Percentiles rank a stretch among this genome's conserved stretches.
phyloP scores from a whole-genome alignment of 2,329 filamentous ascomycete genomes.

The Calonectria crousiana region DNA sequence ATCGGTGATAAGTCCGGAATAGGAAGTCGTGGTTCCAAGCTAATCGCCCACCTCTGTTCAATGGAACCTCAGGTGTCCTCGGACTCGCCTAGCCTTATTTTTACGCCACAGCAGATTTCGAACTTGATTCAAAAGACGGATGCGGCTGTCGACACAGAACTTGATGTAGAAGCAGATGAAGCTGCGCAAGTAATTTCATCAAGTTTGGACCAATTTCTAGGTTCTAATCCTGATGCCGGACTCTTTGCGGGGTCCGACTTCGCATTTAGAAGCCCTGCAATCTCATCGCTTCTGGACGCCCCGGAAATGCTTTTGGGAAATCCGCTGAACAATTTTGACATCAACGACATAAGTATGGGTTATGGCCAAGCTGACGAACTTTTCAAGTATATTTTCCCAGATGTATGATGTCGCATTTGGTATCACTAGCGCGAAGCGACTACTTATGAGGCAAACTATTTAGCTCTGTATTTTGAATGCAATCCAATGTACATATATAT shows the following conservation, averaged over 20 bases:
- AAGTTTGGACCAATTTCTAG: not conserved
- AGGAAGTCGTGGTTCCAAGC: not conserved
- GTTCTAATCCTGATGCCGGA: not conserved
- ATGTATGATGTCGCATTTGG: not conserved
- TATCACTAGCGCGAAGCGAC: not conserved
- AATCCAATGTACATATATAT: not conserved
- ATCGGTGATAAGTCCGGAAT: not conserved
- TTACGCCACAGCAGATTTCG: not conserved
- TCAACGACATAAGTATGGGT: not conserved
- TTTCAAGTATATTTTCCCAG: not conserved
- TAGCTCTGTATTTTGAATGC: not conserved
- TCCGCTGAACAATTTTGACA: not conserved
- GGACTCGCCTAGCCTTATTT: not conserved
- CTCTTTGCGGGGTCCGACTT: not conserved
- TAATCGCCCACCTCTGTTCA: not conserved
- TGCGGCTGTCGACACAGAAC: not conserved
- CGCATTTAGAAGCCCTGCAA: not conserved
- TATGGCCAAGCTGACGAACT: not conserved
- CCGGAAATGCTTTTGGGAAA: constrained; percentile 1
- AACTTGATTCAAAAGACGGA: not conserved
- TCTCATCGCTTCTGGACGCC: not conserved
- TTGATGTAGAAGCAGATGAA: not conserved
- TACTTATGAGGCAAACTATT: not conserved
- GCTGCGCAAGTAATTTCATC: not conserved
- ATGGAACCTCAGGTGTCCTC: not conserved